Evolutionary conservation across 2,329 filamentous ascomycete species (phyloP), one percentile per base, ranked within the genome.

Genomic region (Paraconiothyrium brasiliense): DNA sequence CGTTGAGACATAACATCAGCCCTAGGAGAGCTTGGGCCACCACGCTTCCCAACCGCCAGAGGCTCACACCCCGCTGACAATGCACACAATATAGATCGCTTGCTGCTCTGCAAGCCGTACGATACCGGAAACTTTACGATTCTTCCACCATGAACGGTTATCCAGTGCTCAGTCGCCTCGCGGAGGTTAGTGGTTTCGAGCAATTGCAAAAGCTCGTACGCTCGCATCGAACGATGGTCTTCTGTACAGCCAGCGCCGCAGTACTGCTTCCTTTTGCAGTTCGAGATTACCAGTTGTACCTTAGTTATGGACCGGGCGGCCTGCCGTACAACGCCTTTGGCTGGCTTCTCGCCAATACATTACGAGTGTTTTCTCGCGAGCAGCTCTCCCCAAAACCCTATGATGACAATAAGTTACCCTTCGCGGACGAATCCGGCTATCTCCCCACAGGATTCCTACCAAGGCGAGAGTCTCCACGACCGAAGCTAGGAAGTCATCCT

Each of bases 271-370:
- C 68, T 13, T 52, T 67, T 14, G 67, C 64, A 22, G 47, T 69
- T 51, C 54, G 61, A 8, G 67, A 78, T 68, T 84, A 84, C 71
- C 71, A 65, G 4, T 74, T 71, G 51, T 84, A 73, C 68, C 74
- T 81, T 16, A 76, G 78, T 1, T 76, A 84, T 35, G 82, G 82
- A 14, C 76, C 74, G 3, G 82, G 83, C 59, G 82, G 82, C 16
- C 59, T 83, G 0, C 81, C 82, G 0, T 73, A 82, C 67, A 82
- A 83, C 58, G 32, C 78, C 32, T 35, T 72, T 22, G 83, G 83
- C 35, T 84, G 80, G 79, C 69, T 81, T 0, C 22, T 78, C 2
- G 64, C 72, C 44, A 62, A 60, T 9, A 14, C 67, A 5, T 55
- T 79, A n/a, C 76, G 76, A 58, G 63, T 72, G 2, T 22, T 82